phyloP scores from a whole-genome alignment of 345 rosid genomes.

The Populus ilicifolia region DNA sequence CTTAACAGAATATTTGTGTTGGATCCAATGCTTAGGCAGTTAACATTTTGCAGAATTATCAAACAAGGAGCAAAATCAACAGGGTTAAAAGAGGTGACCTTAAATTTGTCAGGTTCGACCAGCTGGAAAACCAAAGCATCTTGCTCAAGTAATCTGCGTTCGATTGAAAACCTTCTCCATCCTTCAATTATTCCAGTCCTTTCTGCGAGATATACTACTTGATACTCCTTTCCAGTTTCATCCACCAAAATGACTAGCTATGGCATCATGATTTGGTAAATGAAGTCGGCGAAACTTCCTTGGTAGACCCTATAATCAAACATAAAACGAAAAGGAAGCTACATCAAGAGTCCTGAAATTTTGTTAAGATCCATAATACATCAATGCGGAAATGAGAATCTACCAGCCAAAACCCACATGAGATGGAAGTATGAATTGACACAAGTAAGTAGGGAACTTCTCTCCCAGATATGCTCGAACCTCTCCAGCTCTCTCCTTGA shows the following conservation, averaged over 20 bases:
- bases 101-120: slow-evolving; percentile 22
- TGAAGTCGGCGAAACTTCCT: slow-evolving; percentile 7
- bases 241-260: slow-evolving; percentile 18
- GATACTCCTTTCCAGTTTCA: slow-evolving; percentile 4
- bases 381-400: not conserved
- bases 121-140: slow-evolving; percentile 30
- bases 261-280: slow-evolving; percentile 25
- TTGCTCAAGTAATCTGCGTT: slow-evolving; percentile 14
- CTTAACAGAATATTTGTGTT: not conserved
- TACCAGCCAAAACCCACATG: slow-evolving; percentile 33
- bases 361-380: not conserved
- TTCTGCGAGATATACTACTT: slow-evolving; percentile 12
- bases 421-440: slow-evolving; percentile 19
- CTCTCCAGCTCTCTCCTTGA: slow-evolving; percentile 15
- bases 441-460: slow-evolving; percentile 15
- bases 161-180: slow-evolving; percentile 25
- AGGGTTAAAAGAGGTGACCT: slow-evolving; percentile 12
- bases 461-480: slow-evolving; percentile 9
- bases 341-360: not conserved
- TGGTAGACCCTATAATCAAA: slow-evolving; percentile 12
- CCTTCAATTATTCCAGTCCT: slow-evolving; percentile 24
- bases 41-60: not conserved
- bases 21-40: not conserved
- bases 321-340: not conserved
- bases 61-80: not conserved